phyloP scores from a whole-genome alignment of 2,329 filamentous ascomycete species.

The Apiospora malaysiana region DNA sequence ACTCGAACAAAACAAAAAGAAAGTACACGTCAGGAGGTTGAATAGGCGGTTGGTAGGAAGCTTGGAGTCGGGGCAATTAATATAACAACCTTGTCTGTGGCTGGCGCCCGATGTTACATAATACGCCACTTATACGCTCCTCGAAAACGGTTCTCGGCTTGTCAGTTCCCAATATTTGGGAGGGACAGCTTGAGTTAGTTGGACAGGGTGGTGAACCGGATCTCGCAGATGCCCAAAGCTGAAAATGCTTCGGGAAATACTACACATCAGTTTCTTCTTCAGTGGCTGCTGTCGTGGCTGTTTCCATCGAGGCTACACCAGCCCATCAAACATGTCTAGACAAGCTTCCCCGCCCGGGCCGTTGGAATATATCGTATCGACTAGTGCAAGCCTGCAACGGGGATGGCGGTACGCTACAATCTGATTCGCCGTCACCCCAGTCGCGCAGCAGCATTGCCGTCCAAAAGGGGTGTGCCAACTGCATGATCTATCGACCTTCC shows the following conservation, averaged over 20 bases:
- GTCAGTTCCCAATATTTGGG: not conserved
- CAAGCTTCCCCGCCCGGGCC: not conserved
- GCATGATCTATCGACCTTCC: not conserved
- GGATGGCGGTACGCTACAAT: not conserved
- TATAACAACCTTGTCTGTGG: not conserved
- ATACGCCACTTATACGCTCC: not conserved
- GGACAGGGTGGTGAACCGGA: not conserved
- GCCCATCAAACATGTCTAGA: not conserved
- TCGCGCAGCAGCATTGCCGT: not conserved
- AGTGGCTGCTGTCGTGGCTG: not conserved
- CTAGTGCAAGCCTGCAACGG: constrained; percentile 5
- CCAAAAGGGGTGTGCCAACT: not conserved
- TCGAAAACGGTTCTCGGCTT: not conserved
- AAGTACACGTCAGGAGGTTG: not conserved
- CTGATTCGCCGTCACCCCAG: not conserved
- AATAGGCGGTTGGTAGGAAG: not conserved
- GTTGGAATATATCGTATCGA: not conserved
- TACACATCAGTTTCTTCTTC: not conserved
- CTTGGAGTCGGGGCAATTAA: not conserved
- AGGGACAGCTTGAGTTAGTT: too few relatives aligned
- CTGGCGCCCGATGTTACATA: not conserved
- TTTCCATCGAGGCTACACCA: not conserved
- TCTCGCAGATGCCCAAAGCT: not conserved
- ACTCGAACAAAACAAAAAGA: not conserved
- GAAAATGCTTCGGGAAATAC: not conserved